Percentiles rank a stretch among this genome's conserved stretches.
Conservation (phyloP, 495 filamentous ascomycete species). For the Trichoderma parareesei region DNA sequence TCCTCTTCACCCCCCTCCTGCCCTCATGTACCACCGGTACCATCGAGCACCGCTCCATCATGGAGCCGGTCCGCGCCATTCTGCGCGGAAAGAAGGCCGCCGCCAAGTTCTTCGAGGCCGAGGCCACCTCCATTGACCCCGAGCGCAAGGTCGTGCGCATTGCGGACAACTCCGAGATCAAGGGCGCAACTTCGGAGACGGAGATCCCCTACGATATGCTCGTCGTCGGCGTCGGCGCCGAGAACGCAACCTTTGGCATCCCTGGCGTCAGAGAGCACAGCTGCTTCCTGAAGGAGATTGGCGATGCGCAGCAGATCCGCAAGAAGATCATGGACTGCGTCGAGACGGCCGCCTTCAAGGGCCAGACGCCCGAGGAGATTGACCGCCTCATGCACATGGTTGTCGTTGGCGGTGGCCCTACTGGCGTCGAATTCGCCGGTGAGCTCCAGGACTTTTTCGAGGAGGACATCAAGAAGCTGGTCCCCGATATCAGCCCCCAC, state of each 20-base stretch:
- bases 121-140: constrained; percentile 93
- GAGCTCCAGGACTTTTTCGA: constrained; percentile 99
- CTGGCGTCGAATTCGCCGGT: constrained; percentile 96
- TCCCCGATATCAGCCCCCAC: constrained; percentile 86
- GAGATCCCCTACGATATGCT: constrained; percentile 98
- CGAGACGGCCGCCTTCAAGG: constrained; percentile 97
- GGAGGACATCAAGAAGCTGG: constrained; percentile 93
- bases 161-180: constrained; percentile 86
- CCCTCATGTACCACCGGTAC: constrained; percentile 95
- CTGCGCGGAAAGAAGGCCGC: constrained; percentile 82
- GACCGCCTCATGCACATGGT: constrained; percentile 98
- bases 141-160: constrained; percentile 81
- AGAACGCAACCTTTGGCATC: constrained; percentile 98
- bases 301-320: constrained; percentile 88
- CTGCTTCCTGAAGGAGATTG: constrained; percentile 97
- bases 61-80: constrained; percentile 96
- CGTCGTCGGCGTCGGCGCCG: constrained; percentile 91
- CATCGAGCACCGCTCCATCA: constrained; percentile 98
- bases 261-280: constrained; percentile 89
- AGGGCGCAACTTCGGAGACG: constrained; percentile 72
- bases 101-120: constrained; percentile 96
- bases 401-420: constrained; percentile 95
- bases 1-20: constrained; percentile 96
- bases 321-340: constrained; percentile 99
- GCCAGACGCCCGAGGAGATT: constrained; percentile 80